A percentile compares a stretch with the other conserved stretches of the same genome.
Evolutionary conservation across 208 protist genomes (phyloP).

Genomic region (Wallacemonas sp.): DNA sequence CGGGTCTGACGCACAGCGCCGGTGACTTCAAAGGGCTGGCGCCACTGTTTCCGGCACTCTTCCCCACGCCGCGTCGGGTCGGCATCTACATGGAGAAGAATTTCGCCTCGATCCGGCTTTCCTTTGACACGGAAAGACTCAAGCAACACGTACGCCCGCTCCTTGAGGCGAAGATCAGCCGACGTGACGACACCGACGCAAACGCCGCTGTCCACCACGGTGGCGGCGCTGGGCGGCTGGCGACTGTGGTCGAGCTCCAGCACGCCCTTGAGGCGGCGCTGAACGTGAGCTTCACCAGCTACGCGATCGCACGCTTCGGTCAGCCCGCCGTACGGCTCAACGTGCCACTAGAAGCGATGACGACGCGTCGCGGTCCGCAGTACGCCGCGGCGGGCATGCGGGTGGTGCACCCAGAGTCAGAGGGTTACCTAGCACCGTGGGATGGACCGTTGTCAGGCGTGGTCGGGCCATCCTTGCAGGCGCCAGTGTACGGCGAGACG

Average conservation of each 20-base stretch:
- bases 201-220: no score
- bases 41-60: slow-evolving; percentile 38
- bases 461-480: background rate
- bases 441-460: background rate
- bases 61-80: slow-evolving; percentile 44
- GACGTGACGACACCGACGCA: background rate
- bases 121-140: slow-evolving; percentile 21
- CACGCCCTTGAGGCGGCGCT: slow-evolving; percentile 32
- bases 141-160: slow-evolving; percentile 3
- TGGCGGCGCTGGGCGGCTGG: background rate
- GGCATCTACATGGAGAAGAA: slow-evolving; percentile 70
- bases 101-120: slow-evolving; percentile 54
- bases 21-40: slow-evolving; percentile 36
- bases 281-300: slow-evolving; percentile 63
- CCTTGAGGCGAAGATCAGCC: background rate
- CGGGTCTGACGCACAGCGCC: slow-evolving; percentile 79
- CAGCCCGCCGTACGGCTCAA: slow-evolving; percentile 39
- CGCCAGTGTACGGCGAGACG: background rate
- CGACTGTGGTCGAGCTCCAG: background rate
- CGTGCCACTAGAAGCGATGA: slow-evolving; percentile 58
- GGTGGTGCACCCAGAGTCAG: background rate
- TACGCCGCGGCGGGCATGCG: slow-evolving; percentile 15
- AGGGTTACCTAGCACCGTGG: background rate
- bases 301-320: slow-evolving; percentile 38
- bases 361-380: slow-evolving; percentile 25